These are phyloP conservation scores for Linnemannia schmuckeri DNA, from an alignment of 192 early-diverging fungal genomes.

Conservation along the genomic window DNA sequence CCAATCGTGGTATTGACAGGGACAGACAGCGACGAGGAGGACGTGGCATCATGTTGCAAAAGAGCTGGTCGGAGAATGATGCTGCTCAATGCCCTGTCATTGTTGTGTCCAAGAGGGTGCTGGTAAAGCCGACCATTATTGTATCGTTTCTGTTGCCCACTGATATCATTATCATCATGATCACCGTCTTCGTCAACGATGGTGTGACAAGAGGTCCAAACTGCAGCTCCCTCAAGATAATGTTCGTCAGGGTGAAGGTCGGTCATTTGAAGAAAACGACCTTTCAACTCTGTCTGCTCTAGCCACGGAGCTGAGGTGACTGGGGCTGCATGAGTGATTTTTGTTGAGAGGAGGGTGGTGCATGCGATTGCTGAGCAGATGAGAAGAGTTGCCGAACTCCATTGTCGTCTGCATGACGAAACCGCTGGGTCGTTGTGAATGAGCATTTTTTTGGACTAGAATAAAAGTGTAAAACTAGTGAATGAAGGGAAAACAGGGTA, in stretches of 20 bases:
- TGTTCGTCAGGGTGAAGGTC: conserved; percentile 72
- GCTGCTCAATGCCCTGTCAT: not conserved
- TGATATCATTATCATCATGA: not conserved
- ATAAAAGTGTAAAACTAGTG: not conserved
- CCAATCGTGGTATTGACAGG: conserved; percentile 19
- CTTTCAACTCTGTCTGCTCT: conserved; percentile 8
- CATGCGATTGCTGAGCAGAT: conserved; percentile 18
- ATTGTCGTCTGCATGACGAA: not conserved
- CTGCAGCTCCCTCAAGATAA: conserved; percentile 65
- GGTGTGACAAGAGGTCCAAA: conserved; percentile 71
- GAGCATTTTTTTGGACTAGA: not conserved
- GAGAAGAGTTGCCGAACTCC: not conserved
- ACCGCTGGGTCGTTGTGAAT: not conserved
- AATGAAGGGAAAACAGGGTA: not conserved
- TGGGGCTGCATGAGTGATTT: not conserved
- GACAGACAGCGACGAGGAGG: not conserved
- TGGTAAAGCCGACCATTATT: not conserved
- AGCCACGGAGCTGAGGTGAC: not conserved
- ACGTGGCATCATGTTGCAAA: conserved; percentile 25
- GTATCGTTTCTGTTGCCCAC: not conserved
- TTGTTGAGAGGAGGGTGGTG: not conserved
- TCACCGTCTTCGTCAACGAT: not conserved
- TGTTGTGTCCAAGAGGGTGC: not conserved
- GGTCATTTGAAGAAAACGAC: conserved; percentile 78
- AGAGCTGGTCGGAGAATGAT: not conserved